Conservation (phyloP, 495 filamentous ascomycete genomes). For the Annulohypoxylon bovei region DNA sequence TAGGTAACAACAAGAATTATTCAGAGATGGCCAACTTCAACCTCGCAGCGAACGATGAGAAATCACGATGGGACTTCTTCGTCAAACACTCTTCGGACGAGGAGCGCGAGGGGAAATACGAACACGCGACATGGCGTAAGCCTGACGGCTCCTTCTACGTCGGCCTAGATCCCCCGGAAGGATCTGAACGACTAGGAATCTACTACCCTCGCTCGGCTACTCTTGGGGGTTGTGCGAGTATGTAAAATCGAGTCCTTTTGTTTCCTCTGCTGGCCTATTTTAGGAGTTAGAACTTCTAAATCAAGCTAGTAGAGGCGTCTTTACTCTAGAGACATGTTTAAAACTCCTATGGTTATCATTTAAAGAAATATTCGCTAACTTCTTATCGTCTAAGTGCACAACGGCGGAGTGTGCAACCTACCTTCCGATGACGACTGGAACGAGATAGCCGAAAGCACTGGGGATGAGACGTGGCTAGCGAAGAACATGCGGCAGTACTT, state of each 20-base stretch:
- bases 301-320: neutral
- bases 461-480: conserved; percentile 56
- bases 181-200: conserved; percentile 55
- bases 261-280: neutral
- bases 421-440: conserved; percentile 60
- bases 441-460: conserved; percentile 55
- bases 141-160: conserved; percentile 59
- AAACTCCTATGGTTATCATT: neutral
- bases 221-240: conserved; percentile 58
- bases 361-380: neutral
- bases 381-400: conserved; percentile 48
- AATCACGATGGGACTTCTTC: conserved; percentile 63
- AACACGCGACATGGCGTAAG: conserved; percentile 56
- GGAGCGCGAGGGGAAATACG: conserved; percentile 53
- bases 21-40: conserved; percentile 54
- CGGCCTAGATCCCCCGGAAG: conserved; percentile 55
- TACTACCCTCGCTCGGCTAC: conserved; percentile 60
- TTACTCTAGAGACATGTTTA: neutral
- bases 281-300: neutral
- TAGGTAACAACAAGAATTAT: conserved; percentile 60
- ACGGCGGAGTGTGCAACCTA: conserved; percentile 54
- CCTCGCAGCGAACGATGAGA: conserved; percentile 57
- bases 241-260: neutral
- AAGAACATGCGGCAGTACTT: conserved; percentile 58
- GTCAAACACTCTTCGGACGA: conserved; percentile 61